These are phyloP conservation scores for Mortierella sp. DNA, from an alignment of 371 early-diverging fungal genomes.

Conservation along the genomic window DNA sequence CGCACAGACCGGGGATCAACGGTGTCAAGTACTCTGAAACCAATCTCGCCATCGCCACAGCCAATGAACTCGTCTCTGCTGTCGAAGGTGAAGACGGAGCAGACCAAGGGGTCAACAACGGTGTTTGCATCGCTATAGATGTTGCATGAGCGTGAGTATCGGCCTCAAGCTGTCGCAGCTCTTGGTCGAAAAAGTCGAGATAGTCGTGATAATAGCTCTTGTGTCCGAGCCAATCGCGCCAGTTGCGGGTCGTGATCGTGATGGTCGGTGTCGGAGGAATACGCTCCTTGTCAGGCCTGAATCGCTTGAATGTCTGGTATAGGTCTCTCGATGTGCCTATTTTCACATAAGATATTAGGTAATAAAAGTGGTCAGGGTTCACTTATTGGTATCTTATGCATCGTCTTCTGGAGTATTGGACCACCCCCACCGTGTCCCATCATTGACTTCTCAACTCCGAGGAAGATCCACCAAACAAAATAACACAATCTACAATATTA, in stretches of 20 bases:
- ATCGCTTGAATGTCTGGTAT: conserved; percentile 41
- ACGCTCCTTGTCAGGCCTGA: conserved; percentile 49
- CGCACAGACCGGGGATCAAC: conserved; percentile 48
- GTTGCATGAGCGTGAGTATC: conserved; percentile 4
- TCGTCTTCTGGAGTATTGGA: not conserved
- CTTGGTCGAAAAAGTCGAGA: conserved; percentile 51
- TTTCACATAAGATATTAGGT: not conserved
- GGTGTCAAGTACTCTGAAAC: conserved; percentile 47
- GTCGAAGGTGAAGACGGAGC: conserved; percentile 10
- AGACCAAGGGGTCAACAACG: conserved; percentile 25
- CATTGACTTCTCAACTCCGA: not conserved
- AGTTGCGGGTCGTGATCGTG: conserved; percentile 44
- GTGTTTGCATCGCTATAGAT: not conserved
- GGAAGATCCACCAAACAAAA: conserved; percentile 1
- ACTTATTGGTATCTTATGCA: not conserved
- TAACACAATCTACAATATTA: not conserved
- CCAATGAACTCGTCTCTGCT: not conserved
- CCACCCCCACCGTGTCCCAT: not conserved
- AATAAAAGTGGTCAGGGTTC: not conserved
- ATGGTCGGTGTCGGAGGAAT: conserved; percentile 51
- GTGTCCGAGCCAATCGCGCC: conserved; percentile 54
- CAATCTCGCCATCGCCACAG: conserved; percentile 20
- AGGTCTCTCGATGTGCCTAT: conserved; percentile 40
- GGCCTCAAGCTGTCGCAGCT: conserved; percentile 31
- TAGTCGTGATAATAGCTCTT: conserved; percentile 55